phyloP scores from a whole-genome alignment of 768 basidiomycete genomes.

The Lentinula boryana region DNA sequence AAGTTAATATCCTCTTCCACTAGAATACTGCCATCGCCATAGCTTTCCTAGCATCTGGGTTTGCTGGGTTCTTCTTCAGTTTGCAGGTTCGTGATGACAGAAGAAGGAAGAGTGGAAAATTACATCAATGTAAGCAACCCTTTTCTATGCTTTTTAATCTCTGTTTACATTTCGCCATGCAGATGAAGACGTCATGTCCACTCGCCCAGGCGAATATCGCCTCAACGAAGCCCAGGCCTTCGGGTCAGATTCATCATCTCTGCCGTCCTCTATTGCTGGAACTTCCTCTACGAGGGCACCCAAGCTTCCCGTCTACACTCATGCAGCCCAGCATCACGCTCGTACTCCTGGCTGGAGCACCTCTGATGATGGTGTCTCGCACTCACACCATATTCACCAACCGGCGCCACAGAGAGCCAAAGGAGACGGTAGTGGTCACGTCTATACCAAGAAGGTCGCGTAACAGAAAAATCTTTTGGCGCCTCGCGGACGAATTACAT shows the following conservation, averaged over 20 bases:
- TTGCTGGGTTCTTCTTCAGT: not conserved
- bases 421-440: constrained; percentile 1
- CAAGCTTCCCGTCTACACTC: not conserved
- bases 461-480: not conserved
- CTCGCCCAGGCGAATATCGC: not conserved
- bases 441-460: not conserved
- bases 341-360: not conserved
- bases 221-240: not conserved
- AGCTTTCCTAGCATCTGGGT: not conserved
- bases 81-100: not conserved
- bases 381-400: constrained; percentile 2
- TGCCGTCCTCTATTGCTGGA: not conserved
- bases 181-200: not conserved
- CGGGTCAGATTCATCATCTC: not conserved
- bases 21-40: not conserved
- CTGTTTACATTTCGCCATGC: too few relatives aligned
- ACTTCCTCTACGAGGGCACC: not conserved
- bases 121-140: not conserved
- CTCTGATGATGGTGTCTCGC: not conserved
- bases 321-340: constrained; percentile 1
- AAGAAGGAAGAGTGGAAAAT: not conserved
- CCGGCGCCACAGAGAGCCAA: constrained; percentile 1
- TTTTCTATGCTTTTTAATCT: not conserved
- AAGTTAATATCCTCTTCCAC: not conserved
- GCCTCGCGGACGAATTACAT: not conserved